These are phyloP conservation scores for Citrus trifoliata DNA, from an alignment of 345 rosid species.

Conservation along the genomic window DNA sequence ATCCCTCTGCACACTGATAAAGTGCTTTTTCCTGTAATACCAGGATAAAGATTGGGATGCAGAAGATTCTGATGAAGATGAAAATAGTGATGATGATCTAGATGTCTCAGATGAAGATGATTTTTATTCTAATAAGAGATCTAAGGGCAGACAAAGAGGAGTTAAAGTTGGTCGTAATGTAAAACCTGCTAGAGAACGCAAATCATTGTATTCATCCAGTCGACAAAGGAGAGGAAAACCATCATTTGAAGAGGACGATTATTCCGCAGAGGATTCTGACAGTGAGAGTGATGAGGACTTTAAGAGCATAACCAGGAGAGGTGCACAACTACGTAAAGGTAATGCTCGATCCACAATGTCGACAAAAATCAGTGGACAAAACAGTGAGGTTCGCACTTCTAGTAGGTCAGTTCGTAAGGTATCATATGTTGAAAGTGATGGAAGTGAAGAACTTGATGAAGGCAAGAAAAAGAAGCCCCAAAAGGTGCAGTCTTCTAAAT, in stretches of 20 bases:
- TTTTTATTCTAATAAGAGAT: slow-evolving; percentile 56
- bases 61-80: slow-evolving; percentile 72
- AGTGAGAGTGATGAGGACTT: slow-evolving; percentile 61
- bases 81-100: slow-evolving; percentile 57
- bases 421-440: slow-evolving; percentile 98
- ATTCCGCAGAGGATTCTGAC: slow-evolving; percentile 67
- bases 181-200: slow-evolving; percentile 51
- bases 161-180: slow-evolving; percentile 48
- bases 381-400: slow-evolving; percentile 84
- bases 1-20: slow-evolving; percentile 1
- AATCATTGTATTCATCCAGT: slow-evolving; percentile 36
- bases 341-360: slow-evolving; percentile 47
- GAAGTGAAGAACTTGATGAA: slow-evolving; percentile 92
- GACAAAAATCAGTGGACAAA: slow-evolving; percentile 38
- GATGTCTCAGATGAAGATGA: slow-evolving; percentile 75
- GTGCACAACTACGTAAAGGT: slow-evolving; percentile 53
- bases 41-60: slow-evolving; percentile 79
- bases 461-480: slow-evolving; percentile 67
- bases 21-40: slow-evolving; percentile 10
- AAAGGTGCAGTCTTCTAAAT: slow-evolving; percentile 48
- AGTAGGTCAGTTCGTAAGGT: slow-evolving; percentile 90
- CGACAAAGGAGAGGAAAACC: slow-evolving; percentile 63
- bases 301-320: slow-evolving; percentile 60
- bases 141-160: slow-evolving; percentile 52
- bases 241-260: slow-evolving; percentile 64